Percentiles rank a stretch among this genome's conserved stretches.
phyloP scores from a whole-genome alignment of 495 filamentous ascomycete species.

The Emericellopsis terricola region DNA sequence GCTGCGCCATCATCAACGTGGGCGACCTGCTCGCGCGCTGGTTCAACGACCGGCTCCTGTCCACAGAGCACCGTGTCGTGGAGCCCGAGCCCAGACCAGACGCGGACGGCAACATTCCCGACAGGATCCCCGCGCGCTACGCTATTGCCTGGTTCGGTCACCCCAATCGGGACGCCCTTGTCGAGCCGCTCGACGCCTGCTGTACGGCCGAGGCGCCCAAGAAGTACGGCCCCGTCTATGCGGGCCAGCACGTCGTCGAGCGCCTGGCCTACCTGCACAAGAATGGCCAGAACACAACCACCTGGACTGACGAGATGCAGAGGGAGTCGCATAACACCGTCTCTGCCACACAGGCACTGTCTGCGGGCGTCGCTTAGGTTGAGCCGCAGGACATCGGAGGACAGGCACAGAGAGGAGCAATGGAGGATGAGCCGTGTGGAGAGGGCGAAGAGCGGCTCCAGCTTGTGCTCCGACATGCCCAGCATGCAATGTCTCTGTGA shows the following conservation, averaged over 20 bases:
- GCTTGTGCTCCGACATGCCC: no score
- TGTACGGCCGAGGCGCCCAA: conserved; percentile 4
- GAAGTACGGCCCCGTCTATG: conserved; percentile 4
- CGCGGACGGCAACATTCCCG: conserved; percentile 29
- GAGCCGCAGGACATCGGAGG: no score
- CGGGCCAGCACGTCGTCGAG: conserved; percentile 5
- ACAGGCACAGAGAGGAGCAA: no score
- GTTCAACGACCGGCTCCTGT: conserved; percentile 81
- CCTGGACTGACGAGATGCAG: neutral
- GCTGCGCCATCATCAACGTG: conserved; percentile 79
- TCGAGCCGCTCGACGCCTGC: conserved; percentile 4
- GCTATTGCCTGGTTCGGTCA: conserved; percentile 39
- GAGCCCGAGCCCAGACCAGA: conserved; percentile 42
- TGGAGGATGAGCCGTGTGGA: no score
- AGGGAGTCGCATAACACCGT: neutral
- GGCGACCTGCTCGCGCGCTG: conserved; percentile 78
- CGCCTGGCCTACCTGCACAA: conserved; percentile 5
- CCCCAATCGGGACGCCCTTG: neutral
- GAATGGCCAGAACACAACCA: conserved; percentile 1
- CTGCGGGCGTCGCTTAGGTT: no score
- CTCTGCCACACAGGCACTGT: no score
- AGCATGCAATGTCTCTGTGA: no score
- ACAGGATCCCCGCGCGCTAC: conserved; percentile 47
- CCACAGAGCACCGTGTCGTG: conserved; percentile 77
- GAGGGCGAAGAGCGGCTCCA: no score